phyloP scores from a whole-genome alignment of 148 eudicot species.

The Camellia granthamiana region DNA sequence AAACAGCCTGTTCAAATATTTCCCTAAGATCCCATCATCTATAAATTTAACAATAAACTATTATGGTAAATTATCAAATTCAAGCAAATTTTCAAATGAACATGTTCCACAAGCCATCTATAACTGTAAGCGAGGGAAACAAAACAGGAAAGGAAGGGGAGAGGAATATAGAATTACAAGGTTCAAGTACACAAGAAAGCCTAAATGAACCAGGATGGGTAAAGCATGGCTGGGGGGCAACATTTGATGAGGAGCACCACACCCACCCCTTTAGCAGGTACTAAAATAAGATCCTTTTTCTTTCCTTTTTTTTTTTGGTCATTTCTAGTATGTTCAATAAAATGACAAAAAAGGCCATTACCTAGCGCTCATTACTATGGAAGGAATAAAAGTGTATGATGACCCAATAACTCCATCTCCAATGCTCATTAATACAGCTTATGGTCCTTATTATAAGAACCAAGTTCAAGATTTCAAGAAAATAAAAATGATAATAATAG shows the following conservation, averaged over 20 bases:
- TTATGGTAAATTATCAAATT: background rate
- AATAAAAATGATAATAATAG: background rate
- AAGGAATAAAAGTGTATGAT: too few relatives aligned
- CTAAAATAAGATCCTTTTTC: background rate
- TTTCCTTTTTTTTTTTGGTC: too few relatives aligned
- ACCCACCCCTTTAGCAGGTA: background rate
- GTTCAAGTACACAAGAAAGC: background rate
- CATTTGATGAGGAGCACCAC: background rate
- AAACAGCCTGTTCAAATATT: background rate
- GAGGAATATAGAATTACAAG: background rate
- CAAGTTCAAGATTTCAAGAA: background rate
- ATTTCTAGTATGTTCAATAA: background rate
- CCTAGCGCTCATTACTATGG: background rate
- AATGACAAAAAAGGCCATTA: background rate
- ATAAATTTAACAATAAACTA: background rate
- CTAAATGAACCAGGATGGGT: background rate
- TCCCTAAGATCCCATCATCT: background rate
- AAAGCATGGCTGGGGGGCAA: background rate
- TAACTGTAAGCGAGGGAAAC: background rate
- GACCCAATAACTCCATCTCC: background rate
- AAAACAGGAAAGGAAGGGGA: background rate
- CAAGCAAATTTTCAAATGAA: background rate
- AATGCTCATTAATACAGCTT: background rate
- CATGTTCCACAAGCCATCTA: background rate
- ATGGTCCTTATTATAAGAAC: background rate